phyloP scores from a whole-genome alignment of 2,329 filamentous ascomycete genomes.

The Hypoxylon sp. region DNA sequence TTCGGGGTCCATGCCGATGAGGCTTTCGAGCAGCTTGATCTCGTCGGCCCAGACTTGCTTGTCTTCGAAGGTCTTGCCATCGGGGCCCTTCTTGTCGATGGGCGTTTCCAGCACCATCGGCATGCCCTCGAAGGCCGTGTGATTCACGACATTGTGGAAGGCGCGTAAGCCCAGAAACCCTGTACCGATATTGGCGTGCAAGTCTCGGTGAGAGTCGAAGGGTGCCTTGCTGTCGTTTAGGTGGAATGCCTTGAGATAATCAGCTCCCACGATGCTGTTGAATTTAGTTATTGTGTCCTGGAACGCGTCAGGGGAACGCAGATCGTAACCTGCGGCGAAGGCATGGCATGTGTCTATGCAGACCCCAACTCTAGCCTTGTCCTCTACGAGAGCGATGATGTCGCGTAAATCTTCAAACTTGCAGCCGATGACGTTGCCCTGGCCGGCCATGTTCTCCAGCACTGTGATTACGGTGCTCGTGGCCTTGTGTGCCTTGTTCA shows the following conservation, averaged over 20 bases:
- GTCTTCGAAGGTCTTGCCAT: constrained; percentile 77
- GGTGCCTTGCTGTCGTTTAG: constrained; percentile 97
- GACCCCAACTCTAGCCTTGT: constrained; percentile 86
- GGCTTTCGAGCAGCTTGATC: constrained; percentile 90
- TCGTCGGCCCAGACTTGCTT: constrained; percentile 88
- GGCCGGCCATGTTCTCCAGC: constrained; percentile 94
- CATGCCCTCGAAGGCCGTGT: constrained; percentile 74
- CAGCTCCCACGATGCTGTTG: constrained; percentile 76
- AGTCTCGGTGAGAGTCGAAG: constrained; percentile 78
- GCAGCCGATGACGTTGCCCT: constrained; percentile 85
- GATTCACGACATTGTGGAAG: constrained; percentile 92
- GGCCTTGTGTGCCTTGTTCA: constrained; percentile 82
- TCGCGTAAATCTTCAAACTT: constrained; percentile 86
- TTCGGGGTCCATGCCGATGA: constrained; percentile 84
- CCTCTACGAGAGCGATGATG: constrained; percentile 80
- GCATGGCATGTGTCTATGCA: constrained; percentile 97
- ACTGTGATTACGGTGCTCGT: constrained; percentile 81
- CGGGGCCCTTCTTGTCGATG: constrained; percentile 73
- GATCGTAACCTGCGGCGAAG: constrained; percentile 92
- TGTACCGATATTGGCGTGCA: constrained; percentile 96
- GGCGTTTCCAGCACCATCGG: constrained; percentile 98
- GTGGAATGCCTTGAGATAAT: constrained; percentile 86
- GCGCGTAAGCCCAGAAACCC: constrained; percentile 90
- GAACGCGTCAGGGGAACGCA: constrained; percentile 79
- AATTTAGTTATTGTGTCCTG: constrained; percentile 77